Evolutionary conservation across 2,329 filamentous ascomycete species (phyloP).

Genomic region (Claviceps cyperi): DNA sequence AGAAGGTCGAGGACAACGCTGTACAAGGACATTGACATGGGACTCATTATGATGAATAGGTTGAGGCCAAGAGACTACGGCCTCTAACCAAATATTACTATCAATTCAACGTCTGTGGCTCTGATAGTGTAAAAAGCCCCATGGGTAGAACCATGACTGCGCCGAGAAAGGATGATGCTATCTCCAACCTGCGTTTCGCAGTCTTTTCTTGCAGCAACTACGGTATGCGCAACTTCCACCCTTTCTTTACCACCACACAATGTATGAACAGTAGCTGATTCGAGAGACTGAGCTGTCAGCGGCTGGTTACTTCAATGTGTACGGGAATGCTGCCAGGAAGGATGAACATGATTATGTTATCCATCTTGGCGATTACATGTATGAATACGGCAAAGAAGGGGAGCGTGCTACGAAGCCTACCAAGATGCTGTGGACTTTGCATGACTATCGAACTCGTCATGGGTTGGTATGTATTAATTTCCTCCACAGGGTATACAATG

Average conservation of each 20-base stretch:
- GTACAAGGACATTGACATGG: too few relatives aligned
- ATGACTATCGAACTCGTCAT: slow-evolving; percentile 29
- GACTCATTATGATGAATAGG: slow-evolving; percentile 19
- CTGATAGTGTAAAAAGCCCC: slow-evolving; percentile 40
- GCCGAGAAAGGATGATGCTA: slow-evolving; percentile 39
- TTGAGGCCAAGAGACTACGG: slow-evolving; percentile 48
- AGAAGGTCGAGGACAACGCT: too few relatives aligned
- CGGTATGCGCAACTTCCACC: slow-evolving; percentile 24
- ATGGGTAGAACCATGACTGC: slow-evolving; percentile 58
- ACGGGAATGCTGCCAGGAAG: slow-evolving; percentile 43
- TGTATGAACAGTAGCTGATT: not conserved
- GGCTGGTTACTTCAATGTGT: slow-evolving; percentile 43
- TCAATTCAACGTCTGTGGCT: slow-evolving; percentile 54
- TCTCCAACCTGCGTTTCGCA: slow-evolving; percentile 45
- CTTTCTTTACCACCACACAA: not conserved
- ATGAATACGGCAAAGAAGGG: slow-evolving; percentile 32
- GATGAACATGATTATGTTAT: slow-evolving; percentile 45
- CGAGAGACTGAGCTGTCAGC: slow-evolving; percentile 3
- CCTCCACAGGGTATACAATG: not conserved
- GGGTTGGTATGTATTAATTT: slow-evolving; percentile 15
- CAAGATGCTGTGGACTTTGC: slow-evolving; percentile 19
- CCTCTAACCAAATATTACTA: slow-evolving; percentile 55
- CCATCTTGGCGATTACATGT: slow-evolving; percentile 49
- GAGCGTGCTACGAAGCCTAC: slow-evolving; percentile 17
- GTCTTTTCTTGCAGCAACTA: slow-evolving; percentile 61